Base-by-base conservation (phyloP, 148 eudicot species). In the Fallopia convolvulus region DNA sequence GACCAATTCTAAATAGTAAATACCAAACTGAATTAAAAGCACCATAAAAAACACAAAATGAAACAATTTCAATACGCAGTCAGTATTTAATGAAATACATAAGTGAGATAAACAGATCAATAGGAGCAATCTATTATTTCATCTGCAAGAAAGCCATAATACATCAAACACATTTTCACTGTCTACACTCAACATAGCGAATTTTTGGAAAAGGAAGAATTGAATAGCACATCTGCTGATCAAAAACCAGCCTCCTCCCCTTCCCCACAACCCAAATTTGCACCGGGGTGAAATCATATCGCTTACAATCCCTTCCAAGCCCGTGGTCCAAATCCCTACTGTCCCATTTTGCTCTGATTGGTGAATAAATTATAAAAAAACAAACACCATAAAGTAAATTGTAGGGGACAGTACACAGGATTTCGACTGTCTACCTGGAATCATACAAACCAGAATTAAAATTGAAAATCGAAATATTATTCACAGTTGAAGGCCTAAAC, bases 401-500 rank as follows among this genome's bases (percentile, higher is more conserved):
- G 47, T 9, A 44, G 3, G 30, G 32, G 21, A 58, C 65, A 20
- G n/a, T 5, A 50, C 55, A 52, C 56, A 52, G n/a, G n/a, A 18
- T 5, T 6, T 14, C 21, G 3, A 20, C 30, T 4, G 33, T 32
- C 33, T 36, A 68, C 20, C 42, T 83, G 61, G 72, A 32, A 42
- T 30, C 15, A 70, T 79, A 83, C 72, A 82, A 65, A 70, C 88
- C 83, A 30, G 97, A 85, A 76, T 78, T 82, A 81, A 91, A 91
- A 66, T 86, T 80, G 9, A 81, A 26, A 77, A 89, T 75, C 42
- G 91, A 81, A 76, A 91, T 81, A 76, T 91, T 88, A 85, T 85
- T 89, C 26, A 91, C 97, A 79, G 91, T 91, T 17, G 89, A 87
- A 52, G 99, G 94, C 79, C 80, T 76, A 79, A 94, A 94, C 79